phyloP scores from a whole-genome alignment of 2,329 filamentous ascomycete genomes.

The Alternaria sp. region DNA sequence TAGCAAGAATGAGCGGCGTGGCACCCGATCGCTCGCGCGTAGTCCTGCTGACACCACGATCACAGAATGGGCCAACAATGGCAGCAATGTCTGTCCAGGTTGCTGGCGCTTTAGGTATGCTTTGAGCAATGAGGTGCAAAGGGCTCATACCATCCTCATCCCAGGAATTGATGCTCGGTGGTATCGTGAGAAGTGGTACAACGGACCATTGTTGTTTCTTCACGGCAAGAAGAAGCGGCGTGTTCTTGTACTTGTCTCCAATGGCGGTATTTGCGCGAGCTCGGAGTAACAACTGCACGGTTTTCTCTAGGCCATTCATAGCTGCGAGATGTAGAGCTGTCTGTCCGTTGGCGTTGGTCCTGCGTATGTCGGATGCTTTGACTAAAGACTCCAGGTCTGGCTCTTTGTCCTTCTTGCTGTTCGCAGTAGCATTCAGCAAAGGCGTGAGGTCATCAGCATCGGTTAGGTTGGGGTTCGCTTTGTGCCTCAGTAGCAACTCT shows the following conservation, averaged over 20 bases:
- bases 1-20: slow-evolving; percentile 46
- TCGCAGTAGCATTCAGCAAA: slow-evolving; percentile 27
- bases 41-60: slow-evolving; percentile 42
- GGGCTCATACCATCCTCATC: slow-evolving; percentile 42
- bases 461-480: slow-evolving; percentile 26
- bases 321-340: slow-evolving; percentile 44
- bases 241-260: slow-evolving; percentile 35
- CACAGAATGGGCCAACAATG: slow-evolving; percentile 38
- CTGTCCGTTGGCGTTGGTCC: slow-evolving; percentile 23
- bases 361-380: slow-evolving; percentile 34
- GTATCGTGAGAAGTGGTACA: slow-evolving; percentile 37
- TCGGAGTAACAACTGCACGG: slow-evolving; percentile 33
- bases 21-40: slow-evolving; percentile 46
- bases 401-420: slow-evolving; percentile 25
- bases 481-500: slow-evolving; percentile 36
- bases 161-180: slow-evolving; percentile 45
- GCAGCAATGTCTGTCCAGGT: slow-evolving; percentile 42
- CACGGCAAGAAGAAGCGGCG: slow-evolving; percentile 43
- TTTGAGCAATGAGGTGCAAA: slow-evolving; percentile 43
- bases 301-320: slow-evolving; percentile 33
- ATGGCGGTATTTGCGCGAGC: slow-evolving; percentile 34
- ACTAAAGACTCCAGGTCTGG: slow-evolving; percentile 37
- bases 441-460: slow-evolving; percentile 36
- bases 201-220: slow-evolving; percentile 39
- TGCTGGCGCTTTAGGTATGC: slow-evolving; percentile 28